Percentiles rank a stretch among this genome's conserved stretches.
phyloP scores from a whole-genome alignment of 2,329 filamentous ascomycete genomes.

The Fusarium torulosum region DNA sequence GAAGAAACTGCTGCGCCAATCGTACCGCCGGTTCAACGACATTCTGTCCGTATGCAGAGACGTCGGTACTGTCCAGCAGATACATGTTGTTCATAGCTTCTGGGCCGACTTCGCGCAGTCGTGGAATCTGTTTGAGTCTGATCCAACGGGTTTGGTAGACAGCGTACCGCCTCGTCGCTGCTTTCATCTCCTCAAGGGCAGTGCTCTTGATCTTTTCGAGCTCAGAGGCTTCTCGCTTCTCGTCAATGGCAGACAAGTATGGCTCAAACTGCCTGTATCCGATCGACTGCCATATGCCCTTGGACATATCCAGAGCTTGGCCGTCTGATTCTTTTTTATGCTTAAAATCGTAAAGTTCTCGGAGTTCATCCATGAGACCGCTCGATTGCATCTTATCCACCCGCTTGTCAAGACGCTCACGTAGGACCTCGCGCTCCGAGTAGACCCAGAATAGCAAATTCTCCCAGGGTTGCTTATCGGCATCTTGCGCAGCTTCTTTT shows the following conservation, averaged over 20 bases:
- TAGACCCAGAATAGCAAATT: constrained; percentile 90
- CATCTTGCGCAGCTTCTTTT: constrained; percentile 48
- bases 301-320: constrained; percentile 74
- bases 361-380: constrained; percentile 64
- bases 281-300: constrained; percentile 96
- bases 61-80: constrained; percentile 83
- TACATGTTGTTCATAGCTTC: constrained; percentile 72
- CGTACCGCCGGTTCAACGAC: constrained; percentile 74
- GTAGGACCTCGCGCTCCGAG: constrained; percentile 75
- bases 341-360: constrained; percentile 59
- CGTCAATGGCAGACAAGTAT: constrained; percentile 68
- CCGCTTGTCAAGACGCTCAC: constrained; percentile 77
- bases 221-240: constrained; percentile 50
- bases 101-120: constrained; percentile 68
- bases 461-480: constrained; percentile 57
- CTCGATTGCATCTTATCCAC: constrained; percentile 84
- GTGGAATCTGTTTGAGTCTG: constrained; percentile 80
- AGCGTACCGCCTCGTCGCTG: constrained; percentile 88
- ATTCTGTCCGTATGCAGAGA: constrained; percentile 68
- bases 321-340: constrained; percentile 57
- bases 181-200: constrained; percentile 81
- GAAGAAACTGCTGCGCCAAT: constrained; percentile 74
- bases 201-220: constrained; percentile 67
- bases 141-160: constrained; percentile 90
- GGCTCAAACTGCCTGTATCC: constrained; percentile 91